Evolutionary conservation across 192 early-diverging fungal species (phyloP), one percentile per base, ranked within the genome.

Genomic region (Rhizophlyctis rosea): DNA sequence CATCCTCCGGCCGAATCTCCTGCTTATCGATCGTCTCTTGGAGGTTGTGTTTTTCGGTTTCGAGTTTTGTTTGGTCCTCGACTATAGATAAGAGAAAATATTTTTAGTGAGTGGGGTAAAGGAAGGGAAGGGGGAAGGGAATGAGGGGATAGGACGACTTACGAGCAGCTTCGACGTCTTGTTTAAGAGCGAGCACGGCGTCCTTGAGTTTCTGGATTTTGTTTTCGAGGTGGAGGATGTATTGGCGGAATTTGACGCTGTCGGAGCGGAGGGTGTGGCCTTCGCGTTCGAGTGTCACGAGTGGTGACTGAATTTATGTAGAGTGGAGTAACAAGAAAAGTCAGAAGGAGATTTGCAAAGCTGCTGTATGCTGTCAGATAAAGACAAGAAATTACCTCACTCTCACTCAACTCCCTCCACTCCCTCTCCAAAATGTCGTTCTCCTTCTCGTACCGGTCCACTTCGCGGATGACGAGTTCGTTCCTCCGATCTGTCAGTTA

Each of bases 1-100:
- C 84, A 72, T 91, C 90, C 30, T 85, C 84, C 34, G 88, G 84
- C 28, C 82, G 86, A 33, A 91, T 85, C 64, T 88, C 85, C 69
- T 91, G 90, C 52, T 71, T 68, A 54, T 91, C 88, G 9, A 91
- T 88, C 11, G 78, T 76, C n/a, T 61, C 47, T 59, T 86, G 80
- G 34, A 89, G 73, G 48, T 76, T 68, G 1, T 52, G 69, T 62
- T 80, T 82, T 51, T 88, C 86, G 34, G 62, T 67, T 32, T 77
- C 70, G 33, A 86, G 65, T 47, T 77, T 57, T 29, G 53, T 73
- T 5, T 81, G 68, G 48, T 81, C 71, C 47, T 61, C 48, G 48
- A 75, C 78, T 57, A 18, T 18, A 50, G 13, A 53, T 53, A 7
- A 11, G 51, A 21, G 51, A 53, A n/a, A n/a, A n/a, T n/a, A n/a